Evolutionary conservation across 176 grass and related monocot species (phyloP).

Genomic region (Oryza brachyantha): DNA sequence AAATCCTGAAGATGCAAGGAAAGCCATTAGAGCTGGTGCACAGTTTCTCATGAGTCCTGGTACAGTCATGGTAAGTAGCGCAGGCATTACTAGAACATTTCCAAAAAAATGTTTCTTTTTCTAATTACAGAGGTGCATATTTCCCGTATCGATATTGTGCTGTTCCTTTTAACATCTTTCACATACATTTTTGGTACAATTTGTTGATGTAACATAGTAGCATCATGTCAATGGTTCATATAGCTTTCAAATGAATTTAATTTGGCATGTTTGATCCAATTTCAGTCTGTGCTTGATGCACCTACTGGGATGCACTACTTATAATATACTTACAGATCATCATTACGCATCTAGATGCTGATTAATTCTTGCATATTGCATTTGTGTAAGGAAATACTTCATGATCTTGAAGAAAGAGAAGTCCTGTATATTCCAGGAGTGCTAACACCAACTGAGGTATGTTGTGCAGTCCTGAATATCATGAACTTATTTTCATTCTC

Average conservation of each 20-base stretch:
- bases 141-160: conserved; percentile 3
- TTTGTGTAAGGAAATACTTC: conserved; percentile 73
- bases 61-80: conserved; percentile 51
- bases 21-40: conserved; percentile 62
- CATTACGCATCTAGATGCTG: background rate
- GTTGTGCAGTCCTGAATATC: background rate
- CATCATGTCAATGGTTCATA: background rate
- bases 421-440: conserved; percentile 91
- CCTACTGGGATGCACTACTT: background rate
- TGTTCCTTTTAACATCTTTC: background rate
- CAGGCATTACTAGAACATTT: background rate
- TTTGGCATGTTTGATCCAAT: background rate
- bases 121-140: background rate
- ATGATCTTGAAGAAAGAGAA: conserved; percentile 47
- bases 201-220: background rate
- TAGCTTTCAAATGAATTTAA: background rate
- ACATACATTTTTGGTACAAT: background rate
- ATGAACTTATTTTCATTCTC: background rate
- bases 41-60: conserved; percentile 94
- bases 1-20: conserved; percentile 70
- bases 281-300: background rate
- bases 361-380: conserved; percentile 13
- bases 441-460: conserved; percentile 86
- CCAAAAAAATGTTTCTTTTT: background rate
- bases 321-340: background rate